Conservation (phyloP, 345 rosid genomes). For the Microthlaspi erraticum region DNA sequence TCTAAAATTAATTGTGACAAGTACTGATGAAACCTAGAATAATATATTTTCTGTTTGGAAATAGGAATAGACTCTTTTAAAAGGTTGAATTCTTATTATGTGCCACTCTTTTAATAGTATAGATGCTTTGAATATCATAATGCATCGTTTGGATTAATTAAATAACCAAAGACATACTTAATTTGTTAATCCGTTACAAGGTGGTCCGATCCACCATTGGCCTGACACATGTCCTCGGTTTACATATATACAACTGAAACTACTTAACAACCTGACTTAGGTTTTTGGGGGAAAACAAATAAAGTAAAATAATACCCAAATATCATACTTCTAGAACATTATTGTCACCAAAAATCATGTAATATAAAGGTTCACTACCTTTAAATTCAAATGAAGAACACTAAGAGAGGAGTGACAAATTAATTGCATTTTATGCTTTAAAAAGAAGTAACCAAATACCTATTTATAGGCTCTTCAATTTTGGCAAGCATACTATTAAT, state of each 20-base stretch:
- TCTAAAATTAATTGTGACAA: too few relatives aligned
- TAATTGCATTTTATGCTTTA: slow-evolving; percentile 9
- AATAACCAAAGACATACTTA: slow-evolving; percentile 12
- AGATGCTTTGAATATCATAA: slow-evolving; percentile 26
- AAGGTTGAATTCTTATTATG: too few relatives aligned
- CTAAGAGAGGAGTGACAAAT: slow-evolving; percentile 14
- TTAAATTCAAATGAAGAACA: slow-evolving; percentile 23
- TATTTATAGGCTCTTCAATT: slow-evolving; percentile 27
- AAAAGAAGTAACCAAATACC: slow-evolving; percentile 25
- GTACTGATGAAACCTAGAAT: too few relatives aligned
- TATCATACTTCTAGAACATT: slow-evolving; percentile 38
- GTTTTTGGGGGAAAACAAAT: slow-evolving; percentile 37
- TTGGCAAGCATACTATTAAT: slow-evolving; percentile 37
- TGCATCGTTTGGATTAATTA: slow-evolving; percentile 22
- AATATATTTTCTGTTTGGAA: too few relatives aligned
- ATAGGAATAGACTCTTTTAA: too few relatives aligned
- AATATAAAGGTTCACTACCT: not conserved
- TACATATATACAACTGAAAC: slow-evolving; percentile 19
- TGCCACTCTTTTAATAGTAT: too few relatives aligned
- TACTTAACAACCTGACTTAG: slow-evolving; percentile 35
- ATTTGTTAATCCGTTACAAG: slow-evolving; percentile 23
- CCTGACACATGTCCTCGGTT: slow-evolving; percentile 39
- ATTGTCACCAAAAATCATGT: slow-evolving; percentile 15
- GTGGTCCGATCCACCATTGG: slow-evolving; percentile 33
- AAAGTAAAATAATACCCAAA: slow-evolving; percentile 5